Evolutionary conservation across 2,329 filamentous ascomycete genomes (phyloP).

Genomic region (Diplodia corticola): DNA sequence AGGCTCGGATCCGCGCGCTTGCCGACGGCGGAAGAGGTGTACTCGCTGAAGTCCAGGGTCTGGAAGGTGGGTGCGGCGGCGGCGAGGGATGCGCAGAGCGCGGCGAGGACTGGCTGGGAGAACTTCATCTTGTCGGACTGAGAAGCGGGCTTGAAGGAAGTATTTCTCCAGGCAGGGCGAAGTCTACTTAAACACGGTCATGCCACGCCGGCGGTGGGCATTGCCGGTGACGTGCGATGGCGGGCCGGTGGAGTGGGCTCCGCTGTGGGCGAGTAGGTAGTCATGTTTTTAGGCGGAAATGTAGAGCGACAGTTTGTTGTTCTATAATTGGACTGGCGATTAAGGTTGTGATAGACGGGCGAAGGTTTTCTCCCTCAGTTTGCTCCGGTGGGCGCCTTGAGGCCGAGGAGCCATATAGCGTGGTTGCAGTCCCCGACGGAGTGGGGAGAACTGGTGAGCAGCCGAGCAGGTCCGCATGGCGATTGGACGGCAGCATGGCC

Average conservation of each 20-base stretch:
- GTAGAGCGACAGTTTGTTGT: not conserved
- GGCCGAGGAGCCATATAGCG: not conserved
- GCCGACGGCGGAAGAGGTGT: slow-evolving; percentile 18
- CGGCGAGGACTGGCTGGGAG: not conserved
- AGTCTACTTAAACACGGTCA: not conserved
- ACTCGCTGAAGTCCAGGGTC: slow-evolving; percentile 20
- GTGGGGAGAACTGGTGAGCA: not conserved
- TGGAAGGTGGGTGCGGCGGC: slow-evolving; percentile 10
- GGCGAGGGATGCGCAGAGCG: not conserved
- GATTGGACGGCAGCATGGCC: slow-evolving; percentile 4
- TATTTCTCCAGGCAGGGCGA: not conserved
- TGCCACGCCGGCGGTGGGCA: not conserved
- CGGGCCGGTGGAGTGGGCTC: not conserved
- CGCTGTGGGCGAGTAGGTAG: not conserved
- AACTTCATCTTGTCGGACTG: not conserved
- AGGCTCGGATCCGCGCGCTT: slow-evolving; percentile 40
- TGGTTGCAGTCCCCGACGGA: not conserved
- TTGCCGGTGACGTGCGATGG: not conserved
- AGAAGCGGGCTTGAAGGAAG: too few relatives aligned
- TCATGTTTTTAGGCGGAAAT: slow-evolving; percentile 12
- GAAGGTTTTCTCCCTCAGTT: not conserved
- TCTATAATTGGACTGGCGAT: not conserved
- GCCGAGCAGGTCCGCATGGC: not conserved
- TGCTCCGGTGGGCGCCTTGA: slow-evolving; percentile 2
- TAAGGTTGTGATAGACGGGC: not conserved